Percentiles rank a stretch among this genome's conserved stretches.
These are phyloP conservation scores for Erythrobasidium yunnanense DNA, from an alignment of 768 basidiomycete genomes.

Conservation along the genomic window DNA sequence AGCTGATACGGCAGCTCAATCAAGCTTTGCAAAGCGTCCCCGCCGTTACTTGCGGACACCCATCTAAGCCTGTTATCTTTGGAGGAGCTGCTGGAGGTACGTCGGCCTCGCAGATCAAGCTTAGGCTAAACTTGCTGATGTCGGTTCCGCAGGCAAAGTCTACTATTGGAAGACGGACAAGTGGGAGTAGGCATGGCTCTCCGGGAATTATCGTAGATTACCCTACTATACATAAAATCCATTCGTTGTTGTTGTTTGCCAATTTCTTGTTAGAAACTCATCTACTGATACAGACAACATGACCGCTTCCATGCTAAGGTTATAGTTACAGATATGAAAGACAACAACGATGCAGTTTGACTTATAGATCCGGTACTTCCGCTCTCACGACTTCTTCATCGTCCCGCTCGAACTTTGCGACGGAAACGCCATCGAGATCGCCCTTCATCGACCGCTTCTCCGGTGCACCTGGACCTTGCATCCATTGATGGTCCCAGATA, in stretches of 20 bases:
- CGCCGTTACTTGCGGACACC: conserved; percentile 13
- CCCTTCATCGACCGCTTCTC: conserved; percentile 21
- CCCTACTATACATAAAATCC: background rate
- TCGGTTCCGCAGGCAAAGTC: conserved; percentile 6
- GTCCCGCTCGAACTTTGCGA: conserved; percentile 13
- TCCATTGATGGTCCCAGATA: conserved; percentile 53
- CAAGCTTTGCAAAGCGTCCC: background rate
- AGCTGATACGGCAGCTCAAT: background rate
- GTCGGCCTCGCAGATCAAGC: background rate
- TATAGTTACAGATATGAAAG: background rate
- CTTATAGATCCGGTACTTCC: conserved; percentile 14
- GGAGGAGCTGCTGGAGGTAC: conserved; percentile 21
- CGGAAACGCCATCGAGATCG: conserved; percentile 11
- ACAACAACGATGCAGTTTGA: too few relatives aligned
- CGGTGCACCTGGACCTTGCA: conserved; percentile 44
- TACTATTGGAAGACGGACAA: conserved; percentile 19
- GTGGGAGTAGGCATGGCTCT: conserved; percentile 8
- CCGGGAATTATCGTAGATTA: too few relatives aligned
- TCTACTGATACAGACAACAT: background rate
- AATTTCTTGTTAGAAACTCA: too few relatives aligned
- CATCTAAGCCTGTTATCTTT: conserved; percentile 11
- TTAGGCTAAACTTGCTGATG: background rate
- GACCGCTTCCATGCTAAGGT: too few relatives aligned
- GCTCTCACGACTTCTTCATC: conserved; percentile 24
- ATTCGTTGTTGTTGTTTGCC: background rate